Evolutionary conservation across 2,329 filamentous ascomycete genomes (phyloP).

Genomic region (Diaporthe velutina): DNA sequence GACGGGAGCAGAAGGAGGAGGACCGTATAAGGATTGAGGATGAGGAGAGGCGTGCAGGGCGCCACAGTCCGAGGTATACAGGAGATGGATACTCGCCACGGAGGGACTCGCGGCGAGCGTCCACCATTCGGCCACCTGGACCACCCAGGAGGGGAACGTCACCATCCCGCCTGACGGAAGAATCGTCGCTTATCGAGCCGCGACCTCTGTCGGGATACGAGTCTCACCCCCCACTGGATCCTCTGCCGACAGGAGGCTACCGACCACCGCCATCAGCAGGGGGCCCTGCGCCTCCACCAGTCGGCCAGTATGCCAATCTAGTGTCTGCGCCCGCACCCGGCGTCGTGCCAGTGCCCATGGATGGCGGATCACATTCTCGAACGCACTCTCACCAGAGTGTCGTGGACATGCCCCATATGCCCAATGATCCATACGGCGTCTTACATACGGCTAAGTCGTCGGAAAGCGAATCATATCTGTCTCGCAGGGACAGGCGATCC

Average conservation of each 20-base stretch:
- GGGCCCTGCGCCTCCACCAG: constrained; percentile 38
- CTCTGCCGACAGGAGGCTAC: constrained; percentile 50
- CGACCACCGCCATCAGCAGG: constrained; percentile 44
- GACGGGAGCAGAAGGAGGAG: constrained; percentile 67
- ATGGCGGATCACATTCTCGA: constrained; percentile 46
- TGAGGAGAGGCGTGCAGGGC: constrained; percentile 68
- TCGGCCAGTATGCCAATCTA: constrained; percentile 31
- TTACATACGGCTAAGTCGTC: constrained; percentile 52
- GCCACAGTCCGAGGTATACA: constrained; percentile 74
- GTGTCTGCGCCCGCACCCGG: constrained; percentile 34
- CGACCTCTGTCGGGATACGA: constrained; percentile 40
- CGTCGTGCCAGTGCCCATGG: constrained; percentile 30
- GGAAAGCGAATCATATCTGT: constrained; percentile 58
- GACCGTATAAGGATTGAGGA: constrained; percentile 61
- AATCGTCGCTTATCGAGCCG: constrained; percentile 42
- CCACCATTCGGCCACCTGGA: constrained; percentile 32
- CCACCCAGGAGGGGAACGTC: constrained; percentile 42
- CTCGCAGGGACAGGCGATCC: constrained; percentile 58
- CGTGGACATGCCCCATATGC: constrained; percentile 66
- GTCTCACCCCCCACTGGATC: constrained; percentile 40
- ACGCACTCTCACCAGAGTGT: constrained; percentile 57
- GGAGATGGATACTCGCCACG: constrained; percentile 73
- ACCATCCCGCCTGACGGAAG: constrained; percentile 43
- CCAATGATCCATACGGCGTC: constrained; percentile 64
- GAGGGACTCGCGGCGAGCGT: constrained; percentile 49